Percentiles rank a stretch among this genome's conserved stretches.
phyloP scores from a whole-genome alignment of 2,329 filamentous ascomycete species.

The Knoxdaviesia capensis region DNA sequence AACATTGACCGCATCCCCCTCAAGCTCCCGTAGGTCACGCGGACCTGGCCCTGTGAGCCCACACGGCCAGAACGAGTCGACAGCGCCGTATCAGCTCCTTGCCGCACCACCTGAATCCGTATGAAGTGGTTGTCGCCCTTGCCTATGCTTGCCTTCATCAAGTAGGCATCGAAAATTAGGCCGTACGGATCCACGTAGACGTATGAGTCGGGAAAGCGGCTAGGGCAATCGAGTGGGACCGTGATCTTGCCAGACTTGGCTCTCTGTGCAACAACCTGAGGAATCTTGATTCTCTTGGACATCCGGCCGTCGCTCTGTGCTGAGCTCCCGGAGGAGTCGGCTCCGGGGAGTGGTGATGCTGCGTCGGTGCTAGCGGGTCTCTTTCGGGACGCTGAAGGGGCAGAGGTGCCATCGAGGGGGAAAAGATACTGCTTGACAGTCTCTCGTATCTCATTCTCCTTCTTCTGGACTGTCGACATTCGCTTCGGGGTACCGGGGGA shows the following conservation, averaged over 20 bases:
- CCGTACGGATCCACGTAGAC: conserved; percentile 49
- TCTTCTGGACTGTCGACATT: too few species aligned
- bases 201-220: conserved; percentile 14
- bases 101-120: conserved; percentile 37
- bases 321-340: too few species aligned
- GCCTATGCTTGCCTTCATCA: conserved; percentile 57
- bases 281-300: too few species aligned
- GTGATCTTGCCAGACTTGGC: conserved; percentile 22
- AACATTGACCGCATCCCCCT: too few species aligned
- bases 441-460: too few species aligned
- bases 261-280: conserved; percentile 13
- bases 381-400: too few species aligned
- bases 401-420: too few species aligned
- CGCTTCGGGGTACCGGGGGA: too few species aligned
- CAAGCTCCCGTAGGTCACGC: conserved; percentile 21
- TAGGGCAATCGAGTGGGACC: conserved; percentile 30
- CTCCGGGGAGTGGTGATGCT: too few species aligned
- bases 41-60: conserved; percentile 32
- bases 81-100: conserved; percentile 1
- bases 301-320: too few species aligned
- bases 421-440: too few species aligned
- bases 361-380: too few species aligned
- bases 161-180: conserved; percentile 56
- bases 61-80: conserved; percentile 77
- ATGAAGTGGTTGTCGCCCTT: conserved; percentile 76